These are phyloP conservation scores for Immersiporthe knoxdaviesiana DNA, from an alignment of 2,329 filamentous ascomycete species.

Conservation along the genomic window DNA sequence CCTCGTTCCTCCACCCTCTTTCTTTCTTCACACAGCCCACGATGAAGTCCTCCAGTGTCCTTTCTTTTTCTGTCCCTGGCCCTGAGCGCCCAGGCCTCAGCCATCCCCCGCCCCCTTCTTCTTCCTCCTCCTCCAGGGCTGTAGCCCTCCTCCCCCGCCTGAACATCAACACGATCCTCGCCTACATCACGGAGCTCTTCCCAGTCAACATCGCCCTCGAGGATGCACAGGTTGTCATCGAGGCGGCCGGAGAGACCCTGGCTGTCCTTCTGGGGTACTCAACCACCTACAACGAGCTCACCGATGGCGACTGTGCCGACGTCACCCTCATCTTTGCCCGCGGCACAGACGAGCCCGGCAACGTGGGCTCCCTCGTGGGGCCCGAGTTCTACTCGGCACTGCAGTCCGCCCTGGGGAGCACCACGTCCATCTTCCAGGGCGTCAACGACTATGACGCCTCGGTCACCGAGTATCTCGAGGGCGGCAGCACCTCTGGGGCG, in stretches of 20 bases:
- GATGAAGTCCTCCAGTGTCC: slow-evolving; percentile 17
- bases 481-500: slow-evolving; percentile 33
- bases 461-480: slow-evolving; percentile 32
- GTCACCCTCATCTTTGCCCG: slow-evolving; percentile 37
- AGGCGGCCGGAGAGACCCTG: slow-evolving; percentile 10
- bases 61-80: slow-evolving; percentile 14
- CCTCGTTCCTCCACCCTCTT: not conserved
- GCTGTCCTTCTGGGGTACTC: slow-evolving; percentile 9
- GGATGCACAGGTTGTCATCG: not conserved
- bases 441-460: slow-evolving; percentile 35
- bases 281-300: slow-evolving; percentile 25
- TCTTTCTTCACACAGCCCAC: not conserved
- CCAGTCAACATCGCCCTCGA: slow-evolving; percentile 16
- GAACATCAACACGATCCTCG: slow-evolving; percentile 20
- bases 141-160: not conserved
- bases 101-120: not conserved
- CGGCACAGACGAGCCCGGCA: slow-evolving; percentile 36
- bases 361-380: slow-evolving; percentile 35
- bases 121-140: not conserved
- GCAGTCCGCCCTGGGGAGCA: slow-evolving; percentile 26
- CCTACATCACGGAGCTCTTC: slow-evolving; percentile 16
- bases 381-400: slow-evolving; percentile 35
- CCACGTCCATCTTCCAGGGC: slow-evolving; percentile 34
- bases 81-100: not conserved
- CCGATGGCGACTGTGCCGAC: slow-evolving; percentile 26